Evolutionary conservation across 2,329 filamentous ascomycete genomes (phyloP).

Genomic region (Pezicula neosporulosa): DNA sequence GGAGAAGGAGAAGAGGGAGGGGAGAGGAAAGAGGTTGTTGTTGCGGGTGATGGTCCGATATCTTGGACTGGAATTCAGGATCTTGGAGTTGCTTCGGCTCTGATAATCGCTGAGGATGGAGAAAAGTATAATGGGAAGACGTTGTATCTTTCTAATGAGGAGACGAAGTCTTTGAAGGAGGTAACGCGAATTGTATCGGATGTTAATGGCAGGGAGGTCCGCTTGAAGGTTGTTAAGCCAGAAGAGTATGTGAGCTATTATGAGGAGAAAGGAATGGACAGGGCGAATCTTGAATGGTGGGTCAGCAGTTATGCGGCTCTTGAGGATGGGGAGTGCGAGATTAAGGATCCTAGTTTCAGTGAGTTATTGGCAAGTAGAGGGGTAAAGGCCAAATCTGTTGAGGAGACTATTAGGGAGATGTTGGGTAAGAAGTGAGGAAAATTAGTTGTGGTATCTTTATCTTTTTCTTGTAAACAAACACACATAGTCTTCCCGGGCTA

Average conservation of each 20-base stretch:
- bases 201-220: conserved; percentile 8
- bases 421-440: neutral
- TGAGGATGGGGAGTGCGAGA: conserved; percentile 15
- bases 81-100: conserved; percentile 17
- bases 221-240: conserved; percentile 11
- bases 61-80: conserved; percentile 22
- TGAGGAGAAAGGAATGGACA: conserved; percentile 14
- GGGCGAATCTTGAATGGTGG: conserved; percentile 18
- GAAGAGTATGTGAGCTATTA: conserved; percentile 19
- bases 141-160: conserved; percentile 12
- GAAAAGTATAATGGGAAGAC: conserved; percentile 14
- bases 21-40: conserved; percentile 16
- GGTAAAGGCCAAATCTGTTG: conserved; percentile 8
- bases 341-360: conserved; percentile 17
- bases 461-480: neutral
- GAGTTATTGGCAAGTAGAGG: conserved; percentile 11
- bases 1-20: conserved; percentile 7
- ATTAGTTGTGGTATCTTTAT: neutral
- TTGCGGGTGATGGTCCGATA: conserved; percentile 21
- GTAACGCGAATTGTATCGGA: conserved; percentile 13
- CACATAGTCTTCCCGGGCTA: neutral
- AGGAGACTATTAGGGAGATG: conserved; percentile 19
- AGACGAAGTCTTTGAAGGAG: conserved; percentile 12
- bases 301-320: conserved; percentile 16
- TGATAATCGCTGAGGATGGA: conserved; percentile 13